A percentile compares a stretch with the other conserved stretches of the same genome.
Evolutionary conservation across 179 eudicot species (phyloP).

Genomic region (Drosera spatulata): DNA sequence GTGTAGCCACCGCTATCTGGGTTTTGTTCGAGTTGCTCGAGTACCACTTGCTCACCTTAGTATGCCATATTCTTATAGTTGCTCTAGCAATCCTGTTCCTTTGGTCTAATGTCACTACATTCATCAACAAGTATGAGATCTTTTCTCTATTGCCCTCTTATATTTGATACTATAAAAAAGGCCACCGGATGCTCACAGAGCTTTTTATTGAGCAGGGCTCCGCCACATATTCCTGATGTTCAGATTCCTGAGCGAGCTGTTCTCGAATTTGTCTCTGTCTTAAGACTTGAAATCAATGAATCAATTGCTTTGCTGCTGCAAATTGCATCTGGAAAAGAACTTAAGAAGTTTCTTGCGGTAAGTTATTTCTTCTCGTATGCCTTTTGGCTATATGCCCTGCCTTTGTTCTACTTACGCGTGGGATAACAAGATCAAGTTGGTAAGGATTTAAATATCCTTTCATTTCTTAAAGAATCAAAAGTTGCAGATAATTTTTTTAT

Average conservation of each 20-base stretch:
- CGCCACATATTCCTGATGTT: conserved; percentile 47
- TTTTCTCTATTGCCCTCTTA: background rate
- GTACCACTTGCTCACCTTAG: conserved; percentile 52
- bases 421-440: too few species aligned
- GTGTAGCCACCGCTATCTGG: conserved; percentile 64
- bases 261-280: conserved; percentile 29
- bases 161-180: background rate
- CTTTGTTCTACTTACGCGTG: background rate
- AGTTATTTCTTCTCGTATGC: conserved; percentile 6
- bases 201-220: conserved; percentile 26
- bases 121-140: conserved; percentile 44
- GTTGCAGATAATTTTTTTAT: too few species aligned
- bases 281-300: conserved; percentile 34
- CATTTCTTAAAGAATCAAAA: too few species aligned
- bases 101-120: conserved; percentile 64
- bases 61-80: conserved; percentile 58
- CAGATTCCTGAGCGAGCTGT: conserved; percentile 45
- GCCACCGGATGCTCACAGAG: background rate
- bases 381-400: background rate
- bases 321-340: conserved; percentile 53
- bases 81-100: conserved; percentile 49
- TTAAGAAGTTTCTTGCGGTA: conserved; percentile 60
- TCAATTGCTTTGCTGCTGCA: conserved; percentile 29
- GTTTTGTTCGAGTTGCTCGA: conserved; percentile 59
- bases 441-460: too few species aligned